Conservation (phyloP, 768 basidiomycete genomes). For the Calocera viscosa region DNA sequence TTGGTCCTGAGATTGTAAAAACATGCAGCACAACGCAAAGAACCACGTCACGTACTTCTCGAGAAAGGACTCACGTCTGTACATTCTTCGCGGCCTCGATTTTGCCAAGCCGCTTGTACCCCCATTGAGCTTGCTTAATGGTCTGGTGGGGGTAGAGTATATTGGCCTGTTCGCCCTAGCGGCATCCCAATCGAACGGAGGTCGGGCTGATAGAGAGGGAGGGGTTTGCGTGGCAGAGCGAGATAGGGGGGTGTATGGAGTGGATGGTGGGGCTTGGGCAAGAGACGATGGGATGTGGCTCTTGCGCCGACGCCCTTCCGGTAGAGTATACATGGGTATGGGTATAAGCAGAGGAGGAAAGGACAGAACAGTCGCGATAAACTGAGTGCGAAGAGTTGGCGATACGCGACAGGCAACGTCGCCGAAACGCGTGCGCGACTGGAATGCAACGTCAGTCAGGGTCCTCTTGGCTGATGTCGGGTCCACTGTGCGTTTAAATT, state of each 20-base stretch:
- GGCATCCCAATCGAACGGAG: conserved; percentile 1
- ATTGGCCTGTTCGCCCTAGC: conserved; percentile 3
- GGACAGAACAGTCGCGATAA: background rate
- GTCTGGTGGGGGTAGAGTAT: background rate
- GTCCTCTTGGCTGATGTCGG: background rate
- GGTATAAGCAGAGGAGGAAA: background rate
- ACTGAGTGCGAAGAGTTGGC: background rate
- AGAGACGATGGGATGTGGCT: background rate
- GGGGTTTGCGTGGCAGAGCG: background rate
- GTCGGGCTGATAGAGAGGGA: background rate
- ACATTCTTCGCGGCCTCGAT: background rate
- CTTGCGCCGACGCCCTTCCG: conserved; percentile 1
- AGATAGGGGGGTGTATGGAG: background rate
- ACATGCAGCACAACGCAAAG: background rate
- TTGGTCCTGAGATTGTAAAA: background rate
- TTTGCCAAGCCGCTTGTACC: background rate
- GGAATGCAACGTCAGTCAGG: background rate
- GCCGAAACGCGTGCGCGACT: background rate
- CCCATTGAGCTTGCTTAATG: background rate
- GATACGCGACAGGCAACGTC: background rate
- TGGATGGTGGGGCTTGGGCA: background rate
- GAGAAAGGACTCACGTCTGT: background rate
- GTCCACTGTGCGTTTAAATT: background rate
- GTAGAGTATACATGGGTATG: background rate
- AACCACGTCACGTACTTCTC: background rate